These are phyloP conservation scores for Phytophthora pini DNA, from an alignment of 352 stramenopile genomes.

Conservation along the genomic window DNA sequence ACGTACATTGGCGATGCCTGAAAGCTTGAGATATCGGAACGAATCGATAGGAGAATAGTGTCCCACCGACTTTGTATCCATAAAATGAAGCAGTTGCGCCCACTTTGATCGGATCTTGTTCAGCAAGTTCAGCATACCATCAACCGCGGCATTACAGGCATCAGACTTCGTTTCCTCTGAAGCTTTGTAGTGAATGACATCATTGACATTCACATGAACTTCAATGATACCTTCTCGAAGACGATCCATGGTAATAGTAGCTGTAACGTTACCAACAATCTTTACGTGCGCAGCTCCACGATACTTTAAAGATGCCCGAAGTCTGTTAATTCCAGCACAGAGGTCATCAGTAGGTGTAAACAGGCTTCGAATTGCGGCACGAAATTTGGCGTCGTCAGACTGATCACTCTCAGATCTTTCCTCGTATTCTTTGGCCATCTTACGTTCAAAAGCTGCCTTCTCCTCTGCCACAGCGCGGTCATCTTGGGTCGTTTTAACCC, in stretches of 20 bases:
- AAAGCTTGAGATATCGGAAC: slow-evolving; percentile 66
- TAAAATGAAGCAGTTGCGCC: slow-evolving; percentile 76
- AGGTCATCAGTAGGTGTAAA: slow-evolving; percentile 74
- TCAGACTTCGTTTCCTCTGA: slow-evolving; percentile 54
- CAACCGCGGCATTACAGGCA: slow-evolving; percentile 67
- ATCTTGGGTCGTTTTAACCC: slow-evolving; percentile 28
- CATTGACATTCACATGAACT: slow-evolving; percentile 69
- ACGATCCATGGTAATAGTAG: slow-evolving; percentile 70
- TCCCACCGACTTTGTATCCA: slow-evolving; percentile 67
- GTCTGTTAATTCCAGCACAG: slow-evolving; percentile 59
- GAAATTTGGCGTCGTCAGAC: slow-evolving; percentile 65
- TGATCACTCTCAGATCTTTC: slow-evolving; percentile 47
- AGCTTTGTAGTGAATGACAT: slow-evolving; percentile 59
- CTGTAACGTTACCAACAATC: slow-evolving; percentile 74
- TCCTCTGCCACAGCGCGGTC: slow-evolving; percentile 9
- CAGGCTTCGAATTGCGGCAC: slow-evolving; percentile 75
- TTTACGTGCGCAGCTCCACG: slow-evolving; percentile 46
- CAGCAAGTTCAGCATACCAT: slow-evolving; percentile 63
- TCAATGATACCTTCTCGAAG: slow-evolving; percentile 65
- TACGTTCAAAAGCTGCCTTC: slow-evolving; percentile 33
- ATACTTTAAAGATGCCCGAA: slow-evolving; percentile 72
- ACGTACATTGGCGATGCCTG: slow-evolving; percentile 73
- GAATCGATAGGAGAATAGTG: slow-evolving; percentile 58
- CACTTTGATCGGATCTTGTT: slow-evolving; percentile 59
- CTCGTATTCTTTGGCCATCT: slow-evolving; percentile 56